These are phyloP conservation scores for Mycena venus DNA, from an alignment of 768 basidiomycete genomes.

Conservation along the genomic window DNA sequence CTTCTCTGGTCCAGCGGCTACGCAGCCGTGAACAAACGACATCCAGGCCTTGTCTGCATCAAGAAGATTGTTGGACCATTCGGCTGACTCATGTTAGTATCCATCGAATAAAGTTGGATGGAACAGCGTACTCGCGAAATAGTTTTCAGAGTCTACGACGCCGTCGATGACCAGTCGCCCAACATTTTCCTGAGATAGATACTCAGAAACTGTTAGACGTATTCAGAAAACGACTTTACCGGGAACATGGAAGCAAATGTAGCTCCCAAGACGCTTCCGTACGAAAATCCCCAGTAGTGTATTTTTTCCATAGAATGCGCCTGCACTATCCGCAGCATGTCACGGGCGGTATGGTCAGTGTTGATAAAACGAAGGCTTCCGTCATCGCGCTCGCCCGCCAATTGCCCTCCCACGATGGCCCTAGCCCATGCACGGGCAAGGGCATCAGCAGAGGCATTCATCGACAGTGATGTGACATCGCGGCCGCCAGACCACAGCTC, in stretches of 20 bases:
- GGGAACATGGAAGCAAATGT: too few species aligned
- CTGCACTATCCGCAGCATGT: conserved; percentile 34
- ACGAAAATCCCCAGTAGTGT: conserved; percentile 36
- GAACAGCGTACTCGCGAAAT: conserved; percentile 16
- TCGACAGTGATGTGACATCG: not conserved
- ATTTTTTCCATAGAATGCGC: conserved; percentile 30
- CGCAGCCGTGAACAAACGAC: conserved; percentile 52
- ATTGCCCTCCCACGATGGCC: not conserved
- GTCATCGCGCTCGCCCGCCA: conserved; percentile 25
- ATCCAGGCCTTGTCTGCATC: conserved; percentile 54
- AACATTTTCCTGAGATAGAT: conserved; percentile 17
- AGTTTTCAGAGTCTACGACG: conserved; percentile 23
- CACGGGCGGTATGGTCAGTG: conserved; percentile 33
- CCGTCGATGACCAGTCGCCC: conserved; percentile 31
- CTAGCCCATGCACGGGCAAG: conserved; percentile 22
- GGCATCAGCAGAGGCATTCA: conserved; percentile 22
- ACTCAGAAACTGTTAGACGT: not conserved
- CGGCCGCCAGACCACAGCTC: conserved; percentile 1
- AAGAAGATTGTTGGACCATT: conserved; percentile 5
- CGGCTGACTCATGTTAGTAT: not conserved
- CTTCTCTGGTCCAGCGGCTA: conserved; percentile 48
- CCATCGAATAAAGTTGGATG: not conserved
- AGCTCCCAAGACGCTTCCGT: not conserved
- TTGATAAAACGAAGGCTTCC: conserved; percentile 27
- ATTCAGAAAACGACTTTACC: too few species aligned